Evolutionary conservation across 2,329 filamentous ascomycete genomes (phyloP).

Genomic region (Orbilia oligospora): DNA sequence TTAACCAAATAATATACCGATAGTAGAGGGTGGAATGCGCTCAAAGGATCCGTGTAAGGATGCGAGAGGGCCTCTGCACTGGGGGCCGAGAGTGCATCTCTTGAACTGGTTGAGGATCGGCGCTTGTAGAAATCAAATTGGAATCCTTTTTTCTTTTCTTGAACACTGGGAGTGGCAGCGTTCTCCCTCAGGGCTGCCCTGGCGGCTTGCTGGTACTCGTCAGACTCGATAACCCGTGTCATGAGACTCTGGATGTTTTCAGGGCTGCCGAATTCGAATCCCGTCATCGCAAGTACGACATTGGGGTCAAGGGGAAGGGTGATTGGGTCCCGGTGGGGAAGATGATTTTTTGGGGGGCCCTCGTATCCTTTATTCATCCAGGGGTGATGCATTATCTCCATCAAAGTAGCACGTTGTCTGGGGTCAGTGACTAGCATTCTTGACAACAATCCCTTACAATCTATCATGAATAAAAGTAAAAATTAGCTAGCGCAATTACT

Average conservation of each 20-base stretch:
- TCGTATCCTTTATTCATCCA: constrained; percentile 92
- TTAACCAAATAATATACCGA: constrained; percentile 97
- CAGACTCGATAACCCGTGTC: constrained; percentile 87
- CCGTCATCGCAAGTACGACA: constrained; percentile 93
- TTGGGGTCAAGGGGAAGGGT: constrained; percentile 84
- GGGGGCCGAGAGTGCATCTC: constrained; percentile 86
- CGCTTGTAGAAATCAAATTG: constrained; percentile 97
- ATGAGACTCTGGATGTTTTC: constrained; percentile 87
- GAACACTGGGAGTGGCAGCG: constrained; percentile 65
- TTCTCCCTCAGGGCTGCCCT: constrained; percentile 72
- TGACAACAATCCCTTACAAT: constrained; percentile 85
- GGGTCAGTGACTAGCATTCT: constrained; percentile 96
- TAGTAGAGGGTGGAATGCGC: constrained; percentile 91
- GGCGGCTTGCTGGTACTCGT: constrained; percentile 92
- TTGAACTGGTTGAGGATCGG: constrained; percentile 87
- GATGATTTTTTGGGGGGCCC: constrained; percentile 87
- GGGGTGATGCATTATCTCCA: constrained; percentile 90
- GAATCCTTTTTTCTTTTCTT: constrained; percentile 89
- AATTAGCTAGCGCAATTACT: constrained; percentile 71
- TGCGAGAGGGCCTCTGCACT: constrained; percentile 84
- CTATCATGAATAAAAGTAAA: too few relatives aligned
- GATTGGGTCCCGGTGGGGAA: constrained; percentile 87
- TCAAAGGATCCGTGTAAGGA: constrained; percentile 84
- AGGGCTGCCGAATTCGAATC: constrained; percentile 93
- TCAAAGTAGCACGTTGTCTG: constrained; percentile 91